Evolutionary conservation across 345 rosid species (phyloP).

Genomic region (Aegle marmelos): DNA sequence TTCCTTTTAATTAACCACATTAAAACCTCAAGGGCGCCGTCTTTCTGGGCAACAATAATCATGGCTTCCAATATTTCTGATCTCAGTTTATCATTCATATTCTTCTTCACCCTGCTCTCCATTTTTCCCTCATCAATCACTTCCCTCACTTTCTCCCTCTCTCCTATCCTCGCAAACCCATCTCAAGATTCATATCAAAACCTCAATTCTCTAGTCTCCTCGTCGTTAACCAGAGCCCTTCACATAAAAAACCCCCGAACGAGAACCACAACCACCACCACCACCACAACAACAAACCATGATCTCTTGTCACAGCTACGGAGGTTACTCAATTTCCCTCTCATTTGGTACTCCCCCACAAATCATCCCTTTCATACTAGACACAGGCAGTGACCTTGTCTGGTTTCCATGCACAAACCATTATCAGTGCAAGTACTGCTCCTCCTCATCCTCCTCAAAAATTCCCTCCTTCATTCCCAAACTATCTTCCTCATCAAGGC

Average conservation of each 20-base stretch:
- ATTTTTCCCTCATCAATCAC: not conserved
- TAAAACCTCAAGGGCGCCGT: not conserved
- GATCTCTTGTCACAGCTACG: constrained; percentile 22
- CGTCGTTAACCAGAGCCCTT: constrained; percentile 38
- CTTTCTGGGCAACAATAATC: not conserved
- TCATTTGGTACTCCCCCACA: constrained; percentile 33
- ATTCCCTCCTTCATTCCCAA: constrained; percentile 33
- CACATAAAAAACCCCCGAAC: constrained; percentile 30
- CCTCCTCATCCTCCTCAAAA: constrained; percentile 17
- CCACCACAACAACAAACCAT: not conserved
- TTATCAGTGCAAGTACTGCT: constrained; percentile 36
- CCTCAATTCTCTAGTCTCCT: constrained; percentile 24
- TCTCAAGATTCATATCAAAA: constrained; percentile 25
- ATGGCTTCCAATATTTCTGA: constrained; percentile 14
- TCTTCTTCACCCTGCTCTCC: constrained; percentile 9
- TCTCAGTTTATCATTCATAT: not conserved
- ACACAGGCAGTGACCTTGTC: constrained; percentile 33
- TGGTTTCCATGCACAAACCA: constrained; percentile 45
- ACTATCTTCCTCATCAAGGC: constrained; percentile 28
- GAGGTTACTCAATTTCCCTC: constrained; percentile 28
- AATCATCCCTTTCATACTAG: constrained; percentile 25
- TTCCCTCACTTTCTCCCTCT: constrained; percentile 28
- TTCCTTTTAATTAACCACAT: not conserved
- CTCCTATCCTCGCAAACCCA: constrained; percentile 9
- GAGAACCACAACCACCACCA: not conserved